Evolutionary conservation across 108 stramenopile species (phyloP).

Genomic region (Nannochloropsis salina): DNA sequence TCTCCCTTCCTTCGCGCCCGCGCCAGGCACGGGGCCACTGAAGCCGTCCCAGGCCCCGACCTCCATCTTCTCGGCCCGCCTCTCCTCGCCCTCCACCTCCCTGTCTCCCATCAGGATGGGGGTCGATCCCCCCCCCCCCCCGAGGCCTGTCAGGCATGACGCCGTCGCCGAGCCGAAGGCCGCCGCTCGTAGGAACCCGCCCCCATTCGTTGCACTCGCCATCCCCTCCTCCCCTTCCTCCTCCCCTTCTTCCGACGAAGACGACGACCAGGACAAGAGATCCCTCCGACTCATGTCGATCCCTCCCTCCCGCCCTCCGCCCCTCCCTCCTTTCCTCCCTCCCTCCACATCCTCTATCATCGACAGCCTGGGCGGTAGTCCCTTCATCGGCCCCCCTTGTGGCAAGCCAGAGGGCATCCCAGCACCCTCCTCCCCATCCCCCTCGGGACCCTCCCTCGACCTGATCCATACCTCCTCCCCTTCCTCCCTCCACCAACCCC

Average conservation of each 20-base stretch:
- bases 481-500: background rate
- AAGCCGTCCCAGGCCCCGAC: background rate
- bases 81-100: background rate
- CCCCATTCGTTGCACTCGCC: background rate
- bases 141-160: background rate
- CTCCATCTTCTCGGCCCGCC: background rate
- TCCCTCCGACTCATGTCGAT: background rate
- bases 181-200: background rate
- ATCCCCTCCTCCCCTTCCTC: conserved; percentile 14
- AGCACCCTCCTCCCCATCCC: no score
- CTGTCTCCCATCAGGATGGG: background rate
- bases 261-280: background rate
- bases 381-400: no score
- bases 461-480: background rate
- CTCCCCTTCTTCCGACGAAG: background rate
- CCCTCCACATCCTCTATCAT: background rate
- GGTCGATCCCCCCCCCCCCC: background rate
- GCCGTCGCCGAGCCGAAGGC: background rate
- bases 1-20: background rate
- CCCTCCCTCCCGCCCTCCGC: background rate
- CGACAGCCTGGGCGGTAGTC: no score
- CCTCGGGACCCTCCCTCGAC: no score
- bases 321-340: background rate
- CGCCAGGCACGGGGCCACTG: background rate
- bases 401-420: no score